Conservation (phyloP, 2,329 filamentous ascomycete species). For the Fusarium paranaense region DNA sequence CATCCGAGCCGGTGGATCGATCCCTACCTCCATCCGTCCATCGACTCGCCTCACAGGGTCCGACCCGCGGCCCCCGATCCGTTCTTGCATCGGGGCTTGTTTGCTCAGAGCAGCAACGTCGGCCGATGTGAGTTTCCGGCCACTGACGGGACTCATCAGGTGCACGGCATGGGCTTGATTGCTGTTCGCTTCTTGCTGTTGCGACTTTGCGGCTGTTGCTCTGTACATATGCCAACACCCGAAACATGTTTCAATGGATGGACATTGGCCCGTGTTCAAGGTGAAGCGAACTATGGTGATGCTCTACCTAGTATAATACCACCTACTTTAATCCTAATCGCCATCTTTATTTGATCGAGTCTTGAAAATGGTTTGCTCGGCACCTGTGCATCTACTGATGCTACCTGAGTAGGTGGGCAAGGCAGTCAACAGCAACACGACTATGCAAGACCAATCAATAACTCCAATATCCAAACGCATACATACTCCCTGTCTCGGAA, state of each 20-base stretch:
- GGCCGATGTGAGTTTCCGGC: slow-evolving; percentile 20
- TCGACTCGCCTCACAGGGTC: slow-evolving; percentile 9
- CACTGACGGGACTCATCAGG: not conserved
- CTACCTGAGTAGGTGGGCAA: not conserved
- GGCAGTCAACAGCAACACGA: not conserved
- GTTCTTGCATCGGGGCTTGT: slow-evolving; percentile 22
- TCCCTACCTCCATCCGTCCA: slow-evolving; percentile 1
- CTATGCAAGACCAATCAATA: not conserved
- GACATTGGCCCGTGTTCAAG: not conserved
- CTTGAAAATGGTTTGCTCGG: not conserved
- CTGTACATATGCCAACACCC: slow-evolving; percentile 16
- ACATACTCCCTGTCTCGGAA: not conserved
- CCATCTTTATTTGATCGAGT: not conserved
- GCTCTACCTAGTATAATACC: not conserved
- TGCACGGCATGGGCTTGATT: not conserved
- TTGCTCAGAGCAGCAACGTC: slow-evolving; percentile 8
- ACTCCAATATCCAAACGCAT: not conserved
- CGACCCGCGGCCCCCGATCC: slow-evolving; percentile 27
- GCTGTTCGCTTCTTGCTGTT: slow-evolving; percentile 9
- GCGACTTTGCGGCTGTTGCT: not conserved
- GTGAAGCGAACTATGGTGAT: not conserved
- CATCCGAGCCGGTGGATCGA: slow-evolving; percentile 37
- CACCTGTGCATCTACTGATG: not conserved
- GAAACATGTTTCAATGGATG: slow-evolving; percentile 26
- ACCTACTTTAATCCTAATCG: not conserved